Percentiles rank a stretch among this genome's conserved stretches.
phyloP scores from a whole-genome alignment of 1,139 yeast genomes.

The Casaregolazyma lundiana region DNA sequence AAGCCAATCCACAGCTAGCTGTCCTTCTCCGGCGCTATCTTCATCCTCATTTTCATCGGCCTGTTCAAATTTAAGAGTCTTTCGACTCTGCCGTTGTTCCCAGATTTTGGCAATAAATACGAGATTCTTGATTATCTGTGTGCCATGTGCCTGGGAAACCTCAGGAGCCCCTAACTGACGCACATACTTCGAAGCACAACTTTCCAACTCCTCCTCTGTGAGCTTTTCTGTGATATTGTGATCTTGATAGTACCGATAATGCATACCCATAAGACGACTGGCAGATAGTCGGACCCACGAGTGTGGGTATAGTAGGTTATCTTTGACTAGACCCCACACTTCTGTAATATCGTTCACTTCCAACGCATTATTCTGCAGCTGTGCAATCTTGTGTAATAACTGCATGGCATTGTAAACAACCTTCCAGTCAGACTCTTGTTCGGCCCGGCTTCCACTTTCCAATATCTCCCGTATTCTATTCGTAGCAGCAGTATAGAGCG shows the following conservation, averaged over 20 bases:
- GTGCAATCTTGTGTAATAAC: slow-evolving; percentile 39
- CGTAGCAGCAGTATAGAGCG: slow-evolving; percentile 22
- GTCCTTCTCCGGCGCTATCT: slow-evolving; percentile 26
- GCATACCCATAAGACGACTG: slow-evolving; percentile 53
- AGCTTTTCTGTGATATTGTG: slow-evolving; percentile 16
- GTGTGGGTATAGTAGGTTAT: slow-evolving; percentile 73
- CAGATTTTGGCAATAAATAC: slow-evolving; percentile 59
- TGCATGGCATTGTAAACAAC: slow-evolving; percentile 62
- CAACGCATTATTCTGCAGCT: slow-evolving; percentile 24
- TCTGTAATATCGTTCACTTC: slow-evolving; percentile 23
- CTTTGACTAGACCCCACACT: slow-evolving; percentile 53
- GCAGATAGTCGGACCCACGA: slow-evolving; percentile 82
- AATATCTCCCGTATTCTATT: slow-evolving; percentile 23
- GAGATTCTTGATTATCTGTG: slow-evolving; percentile 64
- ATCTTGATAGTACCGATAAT: slow-evolving; percentile 40
- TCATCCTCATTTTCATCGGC: slow-evolving; percentile 25
- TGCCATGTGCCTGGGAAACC: slow-evolving; percentile 59
- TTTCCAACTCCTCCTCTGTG: slow-evolving; percentile 43
- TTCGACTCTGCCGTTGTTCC: slow-evolving; percentile 42
- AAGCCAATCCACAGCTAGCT: slow-evolving; percentile 57
- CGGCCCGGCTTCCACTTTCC: slow-evolving; percentile 20
- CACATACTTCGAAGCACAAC: slow-evolving; percentile 60
- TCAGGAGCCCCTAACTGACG: slow-evolving; percentile 81
- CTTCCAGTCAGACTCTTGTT: slow-evolving; percentile 52
- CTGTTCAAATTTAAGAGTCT: slow-evolving; percentile 25